Conservation (phyloP, 805 yeast species). For the Myxozyma lipomycoides region DNA sequence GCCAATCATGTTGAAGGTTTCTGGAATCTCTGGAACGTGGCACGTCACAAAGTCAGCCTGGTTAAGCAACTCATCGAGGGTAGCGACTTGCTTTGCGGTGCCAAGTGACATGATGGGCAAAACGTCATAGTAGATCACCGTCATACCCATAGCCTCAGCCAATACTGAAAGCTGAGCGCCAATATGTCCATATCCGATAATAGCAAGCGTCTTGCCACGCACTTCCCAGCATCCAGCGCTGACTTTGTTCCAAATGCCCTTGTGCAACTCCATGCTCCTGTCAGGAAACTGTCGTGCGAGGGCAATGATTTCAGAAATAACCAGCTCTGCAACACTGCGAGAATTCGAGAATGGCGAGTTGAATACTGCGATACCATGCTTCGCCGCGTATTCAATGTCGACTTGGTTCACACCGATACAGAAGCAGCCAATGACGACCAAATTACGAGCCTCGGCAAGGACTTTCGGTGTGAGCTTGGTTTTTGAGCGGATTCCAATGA, state of each 20-base stretch:
- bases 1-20: constrained; percentile 84
- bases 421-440: constrained; percentile 93
- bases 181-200: constrained; percentile 96
- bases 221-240: constrained; percentile 96
- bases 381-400: constrained; percentile 85
- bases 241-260: constrained; percentile 98
- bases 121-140: constrained; percentile 88
- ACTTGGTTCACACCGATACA: constrained; percentile 99
- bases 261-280: constrained; percentile 90
- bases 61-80: constrained; percentile 75
- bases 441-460: constrained; percentile 79
- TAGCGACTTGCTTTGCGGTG: constrained; percentile 86
- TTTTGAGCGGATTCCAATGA: constrained; percentile 96
- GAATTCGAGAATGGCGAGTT: constrained; percentile 98
- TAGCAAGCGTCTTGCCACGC: constrained; percentile 96
- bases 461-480: constrained; percentile 80
- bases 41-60: constrained; percentile 84
- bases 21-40: constrained; percentile 93
- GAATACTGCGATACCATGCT: constrained; percentile 91
- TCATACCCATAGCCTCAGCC: constrained; percentile 98
- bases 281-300: constrained; percentile 96
- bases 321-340: constrained; percentile 96
- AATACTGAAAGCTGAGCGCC: constrained; percentile 94
- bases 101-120: constrained; percentile 93
- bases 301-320: constrained; percentile 89